Base-by-base conservation (phyloP, 495 filamentous ascomycete genomes). In the Penicillium verhagenii region DNA sequence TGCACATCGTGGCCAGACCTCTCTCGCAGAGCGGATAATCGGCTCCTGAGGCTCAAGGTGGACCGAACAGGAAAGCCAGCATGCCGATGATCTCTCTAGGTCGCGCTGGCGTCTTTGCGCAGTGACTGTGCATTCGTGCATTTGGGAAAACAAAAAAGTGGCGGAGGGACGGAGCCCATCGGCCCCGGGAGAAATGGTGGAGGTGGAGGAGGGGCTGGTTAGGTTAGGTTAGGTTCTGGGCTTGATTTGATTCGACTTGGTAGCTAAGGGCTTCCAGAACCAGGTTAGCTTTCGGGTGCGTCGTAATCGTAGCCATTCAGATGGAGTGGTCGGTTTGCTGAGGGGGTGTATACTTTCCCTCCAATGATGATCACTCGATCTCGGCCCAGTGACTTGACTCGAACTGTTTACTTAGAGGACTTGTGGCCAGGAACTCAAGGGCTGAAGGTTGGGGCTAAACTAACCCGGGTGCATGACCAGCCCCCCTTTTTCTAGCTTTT, bases 391-490 rank as follows among this genome's bases (percentile, higher is more conserved):
- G 47, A 57, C 49, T 52, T 28, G 35, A 49, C 28, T 50, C 21
- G 26, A 20, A 10, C n/a, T 31, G 21, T 31, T 21, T 20, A 43
- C 18, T 43, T n/a, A 33, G n/a, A 6, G n/a, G 2, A 18, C 8
- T 14, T 48, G 26, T 26, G 42, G 42, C 26, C 44, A 62, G 53
- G 49, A 52, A 53, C 51, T 23, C 47, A 50, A 61, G 49, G 45
- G 53, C 49, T 62, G 59, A 64, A 61, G 50, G 60, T 63, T 64
- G 57, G 64, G 52, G 53, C 64, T 66, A 66, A 66, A 35, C 35
- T 24, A 33, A 6, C 26, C 44, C 48, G 42, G 51, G 54, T 59
- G 61, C 51, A 57, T 64, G 38, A 24, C 33, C 55, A 53, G 28
- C 47, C 48, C 57, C 50, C 48, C 31, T n/a, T 19, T 45, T 47